A percentile compares a stretch with the other conserved stretches of the same genome.
Evolutionary conservation across 2,329 filamentous ascomycete genomes (phyloP).

Genomic region (Talaromyces islandicus): DNA sequence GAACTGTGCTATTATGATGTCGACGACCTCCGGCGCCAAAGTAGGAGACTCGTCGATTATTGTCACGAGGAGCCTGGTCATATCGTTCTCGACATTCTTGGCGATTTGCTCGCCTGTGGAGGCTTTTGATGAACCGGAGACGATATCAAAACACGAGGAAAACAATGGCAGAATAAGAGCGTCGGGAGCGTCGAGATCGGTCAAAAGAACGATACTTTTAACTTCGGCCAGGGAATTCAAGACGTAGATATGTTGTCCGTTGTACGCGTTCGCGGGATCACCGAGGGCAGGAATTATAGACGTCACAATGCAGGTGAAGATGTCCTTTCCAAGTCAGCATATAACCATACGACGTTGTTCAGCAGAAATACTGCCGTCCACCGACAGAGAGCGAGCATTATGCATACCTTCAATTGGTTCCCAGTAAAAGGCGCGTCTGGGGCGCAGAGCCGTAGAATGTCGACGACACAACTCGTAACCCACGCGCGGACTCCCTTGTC

Average conservation of each 20-base stretch:
- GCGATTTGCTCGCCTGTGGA: constrained; percentile 74
- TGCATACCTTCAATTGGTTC: constrained; percentile 75
- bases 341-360: background rate
- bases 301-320: constrained; percentile 83
- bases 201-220: constrained; percentile 88
- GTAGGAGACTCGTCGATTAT: constrained; percentile 79
- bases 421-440: constrained; percentile 91
- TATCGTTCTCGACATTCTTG: constrained; percentile 89
- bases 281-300: constrained; percentile 78
- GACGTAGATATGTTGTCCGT: constrained; percentile 87
- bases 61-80: constrained; percentile 77
- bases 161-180: constrained; percentile 76
- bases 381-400: constrained; percentile 5
- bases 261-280: constrained; percentile 83
- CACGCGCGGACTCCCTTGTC: constrained; percentile 90
- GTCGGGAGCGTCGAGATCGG: constrained; percentile 78
- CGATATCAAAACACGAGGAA: constrained; percentile 83
- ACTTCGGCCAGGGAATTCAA: constrained; percentile 83
- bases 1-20: constrained; percentile 93
- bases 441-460: constrained; percentile 86
- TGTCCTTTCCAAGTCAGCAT: constrained; percentile 56
- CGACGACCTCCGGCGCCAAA: constrained; percentile 75
- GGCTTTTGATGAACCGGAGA: constrained; percentile 70
- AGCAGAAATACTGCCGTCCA: background rate
- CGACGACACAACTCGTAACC: constrained; percentile 81